Percentiles rank a stretch among this genome's conserved stretches.
phyloP scores from a whole-genome alignment of 1,284 basidiomycete species.

The Taiwanofungus camphoratus region DNA sequence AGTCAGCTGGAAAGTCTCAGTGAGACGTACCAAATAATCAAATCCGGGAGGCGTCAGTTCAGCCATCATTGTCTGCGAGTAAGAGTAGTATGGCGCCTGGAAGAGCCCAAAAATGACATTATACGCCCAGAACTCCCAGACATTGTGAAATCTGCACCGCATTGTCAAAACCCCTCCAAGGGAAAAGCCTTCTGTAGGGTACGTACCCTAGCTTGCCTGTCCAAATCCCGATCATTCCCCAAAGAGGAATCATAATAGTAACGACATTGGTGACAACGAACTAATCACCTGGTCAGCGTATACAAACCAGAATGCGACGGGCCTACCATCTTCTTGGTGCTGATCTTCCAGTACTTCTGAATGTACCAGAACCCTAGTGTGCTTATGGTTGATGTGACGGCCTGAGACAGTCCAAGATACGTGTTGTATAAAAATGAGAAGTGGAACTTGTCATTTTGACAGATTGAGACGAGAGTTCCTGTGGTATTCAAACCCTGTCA shows the following conservation, averaged over 20 bases:
- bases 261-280: conserved; percentile 75
- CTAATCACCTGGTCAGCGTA: conserved; percentile 29
- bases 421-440: conserved; percentile 75
- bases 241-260: conserved; percentile 73
- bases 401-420: conserved; percentile 70
- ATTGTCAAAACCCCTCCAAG: no score
- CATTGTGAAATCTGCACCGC: conserved; percentile 69
- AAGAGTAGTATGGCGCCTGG: conserved; percentile 86
- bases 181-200: no score
- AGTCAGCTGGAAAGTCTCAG: no score
- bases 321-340: conserved; percentile 70
- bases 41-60: conserved; percentile 79
- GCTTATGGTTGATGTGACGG: conserved; percentile 61
- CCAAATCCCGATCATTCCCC: conserved; percentile 87
- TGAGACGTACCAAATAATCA: conserved; percentile 62
- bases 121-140: conserved; percentile 83
- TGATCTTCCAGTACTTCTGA: conserved; percentile 70
- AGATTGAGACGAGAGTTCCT: conserved; percentile 67
- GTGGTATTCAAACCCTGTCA: conserved; percentile 72
- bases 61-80: conserved; percentile 84
- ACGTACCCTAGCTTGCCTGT: conserved; percentile 64
- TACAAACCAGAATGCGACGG: neutral
- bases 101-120: conserved; percentile 79
- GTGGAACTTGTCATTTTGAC: conserved; percentile 71
- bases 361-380: conserved; percentile 79